These are phyloP conservation scores for Globisporangium middletonii DNA, from an alignment of 352 stramenopile species.

Conservation along the genomic window DNA sequence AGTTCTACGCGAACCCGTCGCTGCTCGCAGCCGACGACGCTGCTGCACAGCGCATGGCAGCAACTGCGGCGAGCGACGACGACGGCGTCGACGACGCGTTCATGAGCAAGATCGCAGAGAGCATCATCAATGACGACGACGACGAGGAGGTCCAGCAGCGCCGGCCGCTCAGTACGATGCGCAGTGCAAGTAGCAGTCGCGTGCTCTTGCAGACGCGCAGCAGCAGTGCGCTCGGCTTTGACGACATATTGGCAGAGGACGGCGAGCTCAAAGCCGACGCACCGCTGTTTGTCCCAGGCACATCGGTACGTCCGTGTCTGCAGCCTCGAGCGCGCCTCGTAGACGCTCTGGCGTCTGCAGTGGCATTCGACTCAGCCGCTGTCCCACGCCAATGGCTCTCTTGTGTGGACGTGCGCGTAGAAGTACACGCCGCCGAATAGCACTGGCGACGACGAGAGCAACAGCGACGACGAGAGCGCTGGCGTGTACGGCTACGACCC, in stretches of 20 bases:
- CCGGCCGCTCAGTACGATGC: no score
- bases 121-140: constrained; percentile 22
- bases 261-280: constrained; percentile 70
- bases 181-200: background rate
- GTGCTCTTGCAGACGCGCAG: background rate
- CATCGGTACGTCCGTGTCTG: constrained; percentile 3
- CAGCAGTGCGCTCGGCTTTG: constrained; percentile 14
- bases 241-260: constrained; percentile 29
- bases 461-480: constrained; percentile 3
- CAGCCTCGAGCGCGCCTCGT: background rate
- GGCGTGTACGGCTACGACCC: constrained; percentile 4
- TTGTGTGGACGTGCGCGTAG: constrained; percentile 2
- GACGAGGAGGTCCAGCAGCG: constrained; percentile 4
- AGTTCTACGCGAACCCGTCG: constrained; percentile 46
- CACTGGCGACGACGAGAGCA: constrained; percentile 9
- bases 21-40: constrained; percentile 38
- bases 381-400: background rate
- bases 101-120: constrained; percentile 13
- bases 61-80: constrained; percentile 1
- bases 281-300: constrained; percentile 57
- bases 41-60: constrained; percentile 1
- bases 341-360: background rate
- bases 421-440: constrained; percentile 13
- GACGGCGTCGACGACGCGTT: constrained; percentile 13
- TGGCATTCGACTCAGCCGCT: no score